These are phyloP conservation scores for Passiflora organensis DNA, from an alignment of 345 rosid species.

Conservation along the genomic window DNA sequence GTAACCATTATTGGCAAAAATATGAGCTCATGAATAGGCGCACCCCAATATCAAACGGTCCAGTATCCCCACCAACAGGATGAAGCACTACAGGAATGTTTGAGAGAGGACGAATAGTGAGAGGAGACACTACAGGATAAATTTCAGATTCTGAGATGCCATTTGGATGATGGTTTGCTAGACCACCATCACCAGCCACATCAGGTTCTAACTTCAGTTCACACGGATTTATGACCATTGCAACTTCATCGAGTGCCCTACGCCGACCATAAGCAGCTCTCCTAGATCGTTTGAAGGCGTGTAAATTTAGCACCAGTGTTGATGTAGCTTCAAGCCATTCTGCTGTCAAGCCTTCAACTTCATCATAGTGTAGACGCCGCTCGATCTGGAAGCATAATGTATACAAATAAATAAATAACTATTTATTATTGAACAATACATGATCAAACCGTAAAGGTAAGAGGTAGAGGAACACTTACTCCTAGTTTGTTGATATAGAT, in stretches of 20 bases:
- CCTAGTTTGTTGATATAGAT: slow-evolving; percentile 66
- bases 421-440: no score
- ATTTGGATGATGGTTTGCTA: neutral
- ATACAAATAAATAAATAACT: no score
- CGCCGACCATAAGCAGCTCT: slow-evolving; percentile 34
- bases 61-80: slow-evolving; percentile 77
- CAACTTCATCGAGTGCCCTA: slow-evolving; percentile 52
- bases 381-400: slow-evolving; percentile 48
- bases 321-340: slow-evolving; percentile 89
- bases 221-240: slow-evolving; percentile 47
- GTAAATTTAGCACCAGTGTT: slow-evolving; percentile 53
- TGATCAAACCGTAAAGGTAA: no score
- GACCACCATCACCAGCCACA: neutral
- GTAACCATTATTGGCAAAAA: slow-evolving; percentile 24
- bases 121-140: slow-evolving; percentile 58
- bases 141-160: slow-evolving; percentile 20
- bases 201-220: slow-evolving; percentile 31
- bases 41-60: slow-evolving; percentile 66
- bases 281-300: slow-evolving; percentile 38
- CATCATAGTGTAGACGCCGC: slow-evolving; percentile 70
- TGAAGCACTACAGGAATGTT: slow-evolving; percentile 76
- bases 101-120: slow-evolving; percentile 59
- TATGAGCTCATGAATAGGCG: slow-evolving; percentile 75
- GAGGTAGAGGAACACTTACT: slow-evolving; percentile 36
- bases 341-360: slow-evolving; percentile 59